Conservation (phyloP, 768 basidiomycete genomes). For the Russula ochroleuca region DNA sequence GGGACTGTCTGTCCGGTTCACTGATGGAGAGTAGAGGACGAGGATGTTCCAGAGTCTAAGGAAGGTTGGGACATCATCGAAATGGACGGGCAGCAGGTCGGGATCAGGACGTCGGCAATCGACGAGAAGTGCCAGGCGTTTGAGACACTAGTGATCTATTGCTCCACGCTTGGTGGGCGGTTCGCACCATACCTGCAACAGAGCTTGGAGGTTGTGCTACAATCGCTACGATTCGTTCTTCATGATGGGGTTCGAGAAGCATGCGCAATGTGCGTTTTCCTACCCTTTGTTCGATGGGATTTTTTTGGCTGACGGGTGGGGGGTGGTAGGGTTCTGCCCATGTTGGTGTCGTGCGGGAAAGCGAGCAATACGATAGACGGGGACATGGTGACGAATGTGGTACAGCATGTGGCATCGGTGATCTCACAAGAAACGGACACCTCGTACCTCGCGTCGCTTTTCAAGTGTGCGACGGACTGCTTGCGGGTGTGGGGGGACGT, state of each 20-base stretch:
- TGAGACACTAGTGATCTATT: slow-evolving; percentile 80
- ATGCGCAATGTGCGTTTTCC: slow-evolving; percentile 55
- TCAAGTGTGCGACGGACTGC: slow-evolving; percentile 62
- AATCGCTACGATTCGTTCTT: slow-evolving; percentile 69
- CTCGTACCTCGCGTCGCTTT: slow-evolving; percentile 73
- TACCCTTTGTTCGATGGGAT: not conserved
- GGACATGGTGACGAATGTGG: slow-evolving; percentile 56
- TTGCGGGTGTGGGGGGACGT: slow-evolving; percentile 56
- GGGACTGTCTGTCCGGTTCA: not conserved
- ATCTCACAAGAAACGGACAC: slow-evolving; percentile 70
- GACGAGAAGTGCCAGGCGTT: slow-evolving; percentile 89
- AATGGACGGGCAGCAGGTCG: slow-evolving; percentile 72
- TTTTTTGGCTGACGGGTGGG: slow-evolving; percentile 1
- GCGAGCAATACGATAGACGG: slow-evolving; percentile 37
- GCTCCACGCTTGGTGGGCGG: slow-evolving; percentile 57
- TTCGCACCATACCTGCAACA: slow-evolving; percentile 74
- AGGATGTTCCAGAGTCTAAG: slow-evolving; percentile 50
- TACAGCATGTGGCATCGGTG: slow-evolving; percentile 54
- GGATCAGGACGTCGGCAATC: slow-evolving; percentile 73
- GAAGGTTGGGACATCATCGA: slow-evolving; percentile 78
- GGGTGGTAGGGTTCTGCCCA: slow-evolving; percentile 59
- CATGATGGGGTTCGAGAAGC: slow-evolving; percentile 84
- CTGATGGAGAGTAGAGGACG: slow-evolving; percentile 42
- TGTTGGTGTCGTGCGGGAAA: slow-evolving; percentile 66
- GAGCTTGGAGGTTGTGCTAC: slow-evolving; percentile 66